phyloP scores from a whole-genome alignment of 805 yeast genomes.

The Candida quercuum region DNA sequence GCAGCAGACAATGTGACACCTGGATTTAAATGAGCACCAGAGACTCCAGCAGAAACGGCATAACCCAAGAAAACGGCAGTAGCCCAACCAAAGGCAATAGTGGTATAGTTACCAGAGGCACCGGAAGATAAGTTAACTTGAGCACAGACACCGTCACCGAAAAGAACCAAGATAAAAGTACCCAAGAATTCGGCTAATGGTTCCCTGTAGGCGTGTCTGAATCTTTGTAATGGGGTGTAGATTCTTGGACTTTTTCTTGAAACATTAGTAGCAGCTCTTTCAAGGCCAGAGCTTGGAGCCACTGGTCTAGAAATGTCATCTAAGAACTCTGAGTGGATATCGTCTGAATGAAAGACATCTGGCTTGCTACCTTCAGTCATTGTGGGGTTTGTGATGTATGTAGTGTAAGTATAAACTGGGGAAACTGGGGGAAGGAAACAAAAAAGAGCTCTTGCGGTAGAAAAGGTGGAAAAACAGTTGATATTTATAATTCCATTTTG shows the following conservation, averaged over 20 bases:
- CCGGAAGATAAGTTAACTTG: slow-evolving; percentile 35
- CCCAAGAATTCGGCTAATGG: slow-evolving; percentile 50
- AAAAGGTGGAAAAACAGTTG: too few relatives aligned
- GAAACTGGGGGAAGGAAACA: neutral
- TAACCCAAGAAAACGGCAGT: slow-evolving; percentile 49
- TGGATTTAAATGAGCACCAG: slow-evolving; percentile 57
- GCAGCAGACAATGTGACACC: slow-evolving; percentile 44
- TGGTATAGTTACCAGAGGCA: slow-evolving; percentile 35
- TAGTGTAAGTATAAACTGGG: too few relatives aligned
- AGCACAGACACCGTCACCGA: slow-evolving; percentile 46
- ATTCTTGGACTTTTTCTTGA: slow-evolving; percentile 8
- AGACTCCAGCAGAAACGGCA: slow-evolving; percentile 45
- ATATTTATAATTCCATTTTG: too few relatives aligned
- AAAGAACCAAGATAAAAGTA: slow-evolving; percentile 37
- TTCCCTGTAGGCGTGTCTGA: slow-evolving; percentile 33
- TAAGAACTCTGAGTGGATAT: slow-evolving; percentile 23
- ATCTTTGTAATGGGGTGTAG: slow-evolving; percentile 20
- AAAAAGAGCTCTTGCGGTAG: too few relatives aligned
- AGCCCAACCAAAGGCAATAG: slow-evolving; percentile 47
- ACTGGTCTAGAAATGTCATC: slow-evolving; percentile 23
- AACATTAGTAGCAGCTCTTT: slow-evolving; percentile 21
- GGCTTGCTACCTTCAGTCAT: slow-evolving; percentile 26
- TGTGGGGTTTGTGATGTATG: neutral
- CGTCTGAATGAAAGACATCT: slow-evolving; percentile 25
- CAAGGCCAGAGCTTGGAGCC: slow-evolving; percentile 25